Conservation (phyloP, 2,329 filamentous ascomycete species). For the Xylariaceae sp. region DNA sequence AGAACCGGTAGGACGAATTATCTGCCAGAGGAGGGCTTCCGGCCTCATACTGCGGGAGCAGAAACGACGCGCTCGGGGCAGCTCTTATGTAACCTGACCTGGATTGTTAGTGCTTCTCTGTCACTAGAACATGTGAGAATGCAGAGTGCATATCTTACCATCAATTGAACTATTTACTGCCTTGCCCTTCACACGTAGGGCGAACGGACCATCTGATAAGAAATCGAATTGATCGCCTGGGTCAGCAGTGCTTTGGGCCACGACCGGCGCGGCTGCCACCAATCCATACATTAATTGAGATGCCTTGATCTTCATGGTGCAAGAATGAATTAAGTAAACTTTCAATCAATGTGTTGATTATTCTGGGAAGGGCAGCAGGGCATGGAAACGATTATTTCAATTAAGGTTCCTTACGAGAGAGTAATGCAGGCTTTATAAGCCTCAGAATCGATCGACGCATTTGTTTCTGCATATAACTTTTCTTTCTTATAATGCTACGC, state of each 20-base stretch:
- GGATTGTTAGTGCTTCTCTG: background rate
- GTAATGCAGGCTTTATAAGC: too few species aligned
- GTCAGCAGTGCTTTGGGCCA: background rate
- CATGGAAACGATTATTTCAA: too few species aligned
- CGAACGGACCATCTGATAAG: background rate
- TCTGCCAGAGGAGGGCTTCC: background rate
- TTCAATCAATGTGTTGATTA: background rate
- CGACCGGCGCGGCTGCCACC: background rate
- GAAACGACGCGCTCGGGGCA: background rate
- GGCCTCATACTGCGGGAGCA: background rate
- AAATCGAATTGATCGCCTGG: background rate
- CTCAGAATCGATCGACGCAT: background rate
- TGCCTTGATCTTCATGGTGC: background rate
- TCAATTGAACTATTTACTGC: conserved; percentile 3
- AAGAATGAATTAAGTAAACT: too few species aligned
- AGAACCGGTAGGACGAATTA: conserved; percentile 16
- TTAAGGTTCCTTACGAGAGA: too few species aligned
- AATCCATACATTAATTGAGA: background rate
- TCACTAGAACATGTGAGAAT: background rate
- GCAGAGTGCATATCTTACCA: background rate
- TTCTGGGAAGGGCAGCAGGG: too few species aligned
- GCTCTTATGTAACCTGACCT: background rate
- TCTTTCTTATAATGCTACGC: background rate
- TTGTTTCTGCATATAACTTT: background rate
- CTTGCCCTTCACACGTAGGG: conserved; percentile 2